Evolutionary conservation across 2,329 filamentous ascomycete species (phyloP).

Genomic region (Colletotrichum sp.): DNA sequence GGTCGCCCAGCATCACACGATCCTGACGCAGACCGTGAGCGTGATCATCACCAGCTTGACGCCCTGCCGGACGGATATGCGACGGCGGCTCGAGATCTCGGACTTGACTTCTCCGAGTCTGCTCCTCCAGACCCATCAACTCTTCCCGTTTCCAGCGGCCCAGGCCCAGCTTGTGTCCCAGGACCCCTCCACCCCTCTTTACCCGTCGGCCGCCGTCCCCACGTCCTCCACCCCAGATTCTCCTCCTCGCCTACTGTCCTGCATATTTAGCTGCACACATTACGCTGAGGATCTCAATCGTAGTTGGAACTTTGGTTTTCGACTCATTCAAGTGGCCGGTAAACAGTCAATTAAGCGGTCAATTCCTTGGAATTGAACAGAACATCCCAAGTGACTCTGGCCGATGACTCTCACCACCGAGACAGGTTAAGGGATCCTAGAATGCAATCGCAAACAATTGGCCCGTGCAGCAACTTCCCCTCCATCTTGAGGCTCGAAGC

Average conservation of each 20-base stretch:
- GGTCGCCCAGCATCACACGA: not conserved
- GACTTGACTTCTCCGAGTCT: slow-evolving; percentile 5
- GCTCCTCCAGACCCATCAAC: not conserved
- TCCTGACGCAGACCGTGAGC: not conserved
- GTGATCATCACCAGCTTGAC: not conserved
- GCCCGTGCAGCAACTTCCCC: not conserved
- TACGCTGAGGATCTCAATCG: not conserved
- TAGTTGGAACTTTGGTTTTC: not conserved
- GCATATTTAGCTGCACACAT: not conserved
- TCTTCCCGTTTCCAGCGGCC: not conserved
- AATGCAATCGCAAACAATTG: not conserved
- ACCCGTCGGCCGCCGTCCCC: not conserved
- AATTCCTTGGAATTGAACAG: not conserved
- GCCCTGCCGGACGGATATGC: not conserved
- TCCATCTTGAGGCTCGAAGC: not conserved
- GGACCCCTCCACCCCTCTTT: not conserved
- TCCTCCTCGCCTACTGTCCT: not conserved
- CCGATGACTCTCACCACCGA: not conserved
- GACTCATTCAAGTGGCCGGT: not conserved
- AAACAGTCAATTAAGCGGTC: not conserved
- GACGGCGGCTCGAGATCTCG: not conserved
- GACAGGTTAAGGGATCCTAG: not conserved
- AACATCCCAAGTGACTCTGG: not conserved
- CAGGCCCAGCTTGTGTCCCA: not conserved
- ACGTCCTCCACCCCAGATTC: not conserved